Base-by-base conservation (phyloP, 164 flowering plant species). In the Nymphaea colorata region DNA sequence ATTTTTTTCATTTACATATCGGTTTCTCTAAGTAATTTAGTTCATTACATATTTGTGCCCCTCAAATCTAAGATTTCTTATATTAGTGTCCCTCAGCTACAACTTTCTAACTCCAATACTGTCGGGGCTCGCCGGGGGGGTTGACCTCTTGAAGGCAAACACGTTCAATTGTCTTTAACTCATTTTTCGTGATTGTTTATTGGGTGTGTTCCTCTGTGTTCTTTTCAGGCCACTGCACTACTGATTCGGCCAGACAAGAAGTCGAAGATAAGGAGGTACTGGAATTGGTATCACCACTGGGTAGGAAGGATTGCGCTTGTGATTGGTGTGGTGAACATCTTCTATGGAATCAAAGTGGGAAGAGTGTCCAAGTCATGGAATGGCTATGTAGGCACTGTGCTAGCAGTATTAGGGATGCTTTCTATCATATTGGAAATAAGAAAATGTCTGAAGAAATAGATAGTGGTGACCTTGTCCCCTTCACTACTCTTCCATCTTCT, bases 251-350 rank as follows among this genome's bases (percentile, higher is more conserved):
- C 91, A 3, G 65, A 77, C 44, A 83, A 80, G 78, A 71, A 25
- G 6, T 75, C 92, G 1, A 89, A 89, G 66, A 67, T 66, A 47
- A 69, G 96, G 43, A 83, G 77, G 66, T 89, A 83, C 65, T 87
- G 93, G 96, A 87, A 83, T 68, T 86, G 90, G 88, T 87, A 84
- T 72, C 96, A 89, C 66, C 55, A 76, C 57, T 61, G 17, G 42
- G 73, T 82, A 10, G 93, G 96, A 63, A 85, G 88, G 64, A 14
- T 72, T 12, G 3, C 82, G 67, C 66, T 89, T 17, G 44, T 74
- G 18, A 64, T 87, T 43, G 82, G 87, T 4, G 70, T 79, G 6
- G 68, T 72, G 44, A 89, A 89, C 65, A 69, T 85, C 41, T 87
- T 89, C 82, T 85, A 84, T 66, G 96, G 96, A 4, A 81, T 86